A percentile compares a stretch with the other conserved stretches of the same genome.
Evolutionary conservation across 371 early-diverging fungal genomes (phyloP).

Genomic region (Entomophthora muscae): DNA sequence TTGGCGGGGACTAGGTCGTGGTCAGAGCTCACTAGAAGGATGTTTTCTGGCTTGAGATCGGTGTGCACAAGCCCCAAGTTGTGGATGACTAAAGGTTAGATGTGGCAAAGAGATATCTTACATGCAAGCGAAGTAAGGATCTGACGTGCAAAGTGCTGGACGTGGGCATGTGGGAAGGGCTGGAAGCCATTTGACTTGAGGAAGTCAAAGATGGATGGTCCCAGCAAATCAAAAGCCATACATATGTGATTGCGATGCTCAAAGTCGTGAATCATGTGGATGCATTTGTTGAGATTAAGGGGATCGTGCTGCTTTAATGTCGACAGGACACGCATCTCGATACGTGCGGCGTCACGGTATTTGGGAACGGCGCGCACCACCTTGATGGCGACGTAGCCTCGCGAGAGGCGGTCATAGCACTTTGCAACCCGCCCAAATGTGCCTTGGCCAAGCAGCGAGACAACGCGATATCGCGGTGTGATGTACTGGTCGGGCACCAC

Average conservation of each 20-base stretch:
- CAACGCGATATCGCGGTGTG: constrained; percentile 55
- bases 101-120: constrained; percentile 14
- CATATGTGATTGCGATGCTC: constrained; percentile 84
- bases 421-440: constrained; percentile 94
- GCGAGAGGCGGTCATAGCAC: constrained; percentile 48
- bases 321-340: constrained; percentile 73
- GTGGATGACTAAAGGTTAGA: constrained; percentile 44
- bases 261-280: constrained; percentile 61
- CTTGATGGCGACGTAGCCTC: constrained; percentile 54
- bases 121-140: constrained; percentile 54
- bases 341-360: constrained; percentile 81
- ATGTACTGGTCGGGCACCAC: constrained; percentile 53
- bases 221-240: constrained; percentile 89
- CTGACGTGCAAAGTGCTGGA: constrained; percentile 66
- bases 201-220: constrained; percentile 82
- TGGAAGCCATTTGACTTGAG: constrained; percentile 73
- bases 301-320: constrained; percentile 63
- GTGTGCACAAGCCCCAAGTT: constrained; percentile 69
- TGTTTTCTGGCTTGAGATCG: constrained; percentile 87
- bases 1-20: constrained; percentile 1
- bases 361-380: constrained; percentile 85
- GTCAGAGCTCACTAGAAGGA: constrained; percentile 31
- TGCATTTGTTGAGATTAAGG: constrained; percentile 26
- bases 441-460: constrained; percentile 79
- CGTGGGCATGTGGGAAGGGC: constrained; percentile 70